These are phyloP conservation scores for Miscanthus lutarioriparius DNA, from an alignment of 176 grass and related monocot genomes.

Conservation along the genomic window DNA sequence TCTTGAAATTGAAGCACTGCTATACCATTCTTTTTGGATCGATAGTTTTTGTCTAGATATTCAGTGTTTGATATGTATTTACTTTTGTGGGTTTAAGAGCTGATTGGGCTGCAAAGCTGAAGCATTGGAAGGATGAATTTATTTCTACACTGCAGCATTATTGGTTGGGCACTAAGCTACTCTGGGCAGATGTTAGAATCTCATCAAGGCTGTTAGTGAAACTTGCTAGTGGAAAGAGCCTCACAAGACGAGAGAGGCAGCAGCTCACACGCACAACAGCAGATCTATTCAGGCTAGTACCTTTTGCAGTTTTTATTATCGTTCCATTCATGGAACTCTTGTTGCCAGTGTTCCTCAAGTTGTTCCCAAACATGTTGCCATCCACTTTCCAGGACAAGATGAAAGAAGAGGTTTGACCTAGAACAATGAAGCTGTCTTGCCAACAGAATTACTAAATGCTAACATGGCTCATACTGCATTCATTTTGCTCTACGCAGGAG, in stretches of 20 bases:
- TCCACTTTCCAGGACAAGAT: conserved; percentile 97
- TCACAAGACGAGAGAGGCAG: conserved; percentile 83
- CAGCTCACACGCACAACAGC: conserved; percentile 91
- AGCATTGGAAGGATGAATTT: conserved; percentile 93
- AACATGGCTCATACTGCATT: conserved; percentile 21
- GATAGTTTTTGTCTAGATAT: conserved; percentile 25
- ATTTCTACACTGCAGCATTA: conserved; percentile 86
- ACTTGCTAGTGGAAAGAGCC: conserved; percentile 78
- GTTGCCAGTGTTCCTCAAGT: conserved; percentile 83
- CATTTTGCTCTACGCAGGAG: conserved; percentile 52
- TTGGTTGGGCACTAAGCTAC: conserved; percentile 80
- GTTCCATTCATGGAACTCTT: conserved; percentile 97
- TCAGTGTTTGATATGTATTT: conserved; percentile 32
- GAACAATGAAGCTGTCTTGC: neutral
- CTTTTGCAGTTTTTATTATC: conserved; percentile 88
- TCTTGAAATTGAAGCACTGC: conserved; percentile 21
- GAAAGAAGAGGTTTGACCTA: conserved; percentile 76
- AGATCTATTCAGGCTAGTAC: conserved; percentile 91
- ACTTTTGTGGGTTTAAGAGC: conserved; percentile 52
- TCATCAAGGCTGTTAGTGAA: conserved; percentile 95
- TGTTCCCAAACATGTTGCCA: conserved; percentile 96
- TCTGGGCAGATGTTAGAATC: conserved; percentile 81
- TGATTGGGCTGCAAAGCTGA: conserved; percentile 80
- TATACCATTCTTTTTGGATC: conserved; percentile 28
- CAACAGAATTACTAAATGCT: neutral